These are phyloP conservation scores for Canavalia gladiata DNA, from an alignment of 306 rosid species.

Conservation along the genomic window DNA sequence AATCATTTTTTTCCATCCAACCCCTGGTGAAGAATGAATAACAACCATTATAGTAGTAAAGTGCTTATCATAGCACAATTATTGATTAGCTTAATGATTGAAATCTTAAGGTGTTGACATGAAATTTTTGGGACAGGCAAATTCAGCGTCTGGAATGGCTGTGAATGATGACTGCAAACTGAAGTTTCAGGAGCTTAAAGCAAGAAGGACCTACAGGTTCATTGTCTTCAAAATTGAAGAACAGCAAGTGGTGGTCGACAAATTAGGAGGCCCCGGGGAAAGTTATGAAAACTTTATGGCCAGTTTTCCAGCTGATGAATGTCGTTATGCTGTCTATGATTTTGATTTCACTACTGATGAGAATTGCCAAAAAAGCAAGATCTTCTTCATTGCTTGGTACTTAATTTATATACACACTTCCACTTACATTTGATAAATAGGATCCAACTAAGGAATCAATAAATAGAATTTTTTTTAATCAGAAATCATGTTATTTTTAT, in stretches of 20 bases:
- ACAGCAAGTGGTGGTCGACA: slow-evolving; percentile 75
- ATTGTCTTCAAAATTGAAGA: slow-evolving; percentile 75
- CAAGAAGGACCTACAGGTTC: slow-evolving; percentile 73
- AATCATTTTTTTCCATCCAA: neutral
- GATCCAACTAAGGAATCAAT: no score
- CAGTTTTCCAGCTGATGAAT: slow-evolving; percentile 75
- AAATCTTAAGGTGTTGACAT: slow-evolving; percentile 21
- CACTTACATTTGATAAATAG: neutral
- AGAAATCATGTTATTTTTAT: no score
- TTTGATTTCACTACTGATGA: slow-evolving; percentile 77
- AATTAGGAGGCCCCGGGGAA: slow-evolving; percentile 62
- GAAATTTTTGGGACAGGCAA: slow-evolving; percentile 63
- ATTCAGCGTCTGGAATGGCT: slow-evolving; percentile 87
- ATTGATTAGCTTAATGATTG: neutral
- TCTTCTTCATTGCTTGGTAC: slow-evolving; percentile 89
- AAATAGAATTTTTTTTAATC: no score
- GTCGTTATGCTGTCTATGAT: slow-evolving; percentile 89
- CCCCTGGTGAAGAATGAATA: slow-evolving; percentile 2
- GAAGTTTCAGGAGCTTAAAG: slow-evolving; percentile 76
- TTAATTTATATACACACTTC: neutral
- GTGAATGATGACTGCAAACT: slow-evolving; percentile 88
- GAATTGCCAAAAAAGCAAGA: slow-evolving; percentile 93
- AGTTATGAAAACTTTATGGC: slow-evolving; percentile 75
- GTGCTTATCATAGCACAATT: slow-evolving; percentile 1
- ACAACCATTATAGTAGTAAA: neutral